Base-by-base conservation (phyloP, 352 stramenopile genomes). In the Pythium rishiriense region DNA sequence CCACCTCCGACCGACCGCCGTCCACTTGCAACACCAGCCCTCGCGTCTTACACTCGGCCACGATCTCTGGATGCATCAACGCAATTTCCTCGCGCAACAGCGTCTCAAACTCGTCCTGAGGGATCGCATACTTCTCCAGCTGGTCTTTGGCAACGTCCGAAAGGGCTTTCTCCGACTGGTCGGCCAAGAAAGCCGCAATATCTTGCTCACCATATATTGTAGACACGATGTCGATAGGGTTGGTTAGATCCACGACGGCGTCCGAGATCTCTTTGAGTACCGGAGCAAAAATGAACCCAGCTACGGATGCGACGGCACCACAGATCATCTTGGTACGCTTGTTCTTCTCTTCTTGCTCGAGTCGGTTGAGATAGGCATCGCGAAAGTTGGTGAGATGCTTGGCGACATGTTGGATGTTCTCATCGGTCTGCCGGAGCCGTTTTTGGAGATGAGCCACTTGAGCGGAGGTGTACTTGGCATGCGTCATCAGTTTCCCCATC, bases 91-190 rank as follows among this genome's bases (percentile, higher is more conserved):
- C 60, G 1, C 61, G 26, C 37, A 69, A 17, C 8, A 62, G 22
- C 22, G 60, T 63, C 66, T 73, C 66, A 19, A 73, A 69, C 26
- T 68, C 39, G 42, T 69, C 56, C 46, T 37, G 4, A 5, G 56
- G 56, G 46, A 56, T 56, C 31, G 46, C 35, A 22, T 31, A 45
- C 56, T 49, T 63, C n/a, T 49, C 46, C 4, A 63, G 31, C 19
- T 39, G 45, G 19, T 41, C n/a, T n/a, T 62, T 24, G 11, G 69
- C 42, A 1, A 46, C 26, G 1, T 53, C 42, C n/a, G 50, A 11
- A 4, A 63, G 25, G 9, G 41, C 9, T 14, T 54, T 53, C 0
- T 58, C 49, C 10, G n/a, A 25, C 19, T 50, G 43, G 4, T 63
- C 29, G 0, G 56, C 45, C 8, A 63, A 10, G 28, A 62, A 62